phyloP scores from a whole-genome alignment of 257 asterid species.

The Salvia splendens region DNA sequence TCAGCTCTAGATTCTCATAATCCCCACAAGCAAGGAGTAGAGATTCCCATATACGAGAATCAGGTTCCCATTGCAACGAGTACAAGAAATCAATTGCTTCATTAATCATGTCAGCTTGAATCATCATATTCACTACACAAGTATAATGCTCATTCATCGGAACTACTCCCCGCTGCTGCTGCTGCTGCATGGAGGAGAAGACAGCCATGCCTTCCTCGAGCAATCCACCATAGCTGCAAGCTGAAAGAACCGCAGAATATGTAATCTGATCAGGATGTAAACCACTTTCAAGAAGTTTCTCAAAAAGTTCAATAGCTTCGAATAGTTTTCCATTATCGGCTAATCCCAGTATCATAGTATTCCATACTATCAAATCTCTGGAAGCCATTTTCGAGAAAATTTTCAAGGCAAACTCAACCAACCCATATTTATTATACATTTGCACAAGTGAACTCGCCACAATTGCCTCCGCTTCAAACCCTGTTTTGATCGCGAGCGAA shows the following conservation, averaged over 20 bases:
- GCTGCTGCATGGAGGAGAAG: conserved; percentile 53
- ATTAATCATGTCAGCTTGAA: conserved; percentile 49
- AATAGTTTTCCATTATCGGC: conserved; percentile 53
- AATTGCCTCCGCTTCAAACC: conserved; percentile 54
- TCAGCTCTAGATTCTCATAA: conserved; percentile 40
- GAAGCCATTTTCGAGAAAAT: conserved; percentile 41
- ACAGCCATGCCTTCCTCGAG: conserved; percentile 51
- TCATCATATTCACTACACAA: conserved; percentile 45
- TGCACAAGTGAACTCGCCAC: conserved; percentile 64
- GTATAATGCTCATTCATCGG: conserved; percentile 59
- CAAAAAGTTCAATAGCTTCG: conserved; percentile 49
- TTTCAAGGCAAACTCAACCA: conserved; percentile 41
- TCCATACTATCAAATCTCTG: conserved; percentile 69
- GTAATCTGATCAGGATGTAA: conserved; percentile 56
- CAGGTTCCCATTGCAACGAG: conserved; percentile 42
- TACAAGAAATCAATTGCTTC: conserved; percentile 51
- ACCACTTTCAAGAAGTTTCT: conserved; percentile 48
- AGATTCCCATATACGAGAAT: conserved; percentile 48
- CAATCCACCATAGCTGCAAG: conserved; percentile 58
- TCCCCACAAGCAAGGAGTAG: conserved; percentile 51
- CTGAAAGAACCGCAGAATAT: conserved; percentile 49
- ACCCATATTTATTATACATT: conserved; percentile 55
- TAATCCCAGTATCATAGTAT: conserved; percentile 57
- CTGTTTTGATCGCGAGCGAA: conserved; percentile 60
- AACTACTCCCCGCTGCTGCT: conserved; percentile 45